These are phyloP conservation scores for Platanus orientalis DNA, from an alignment of 164 flowering plant species.

Conservation along the genomic window DNA sequence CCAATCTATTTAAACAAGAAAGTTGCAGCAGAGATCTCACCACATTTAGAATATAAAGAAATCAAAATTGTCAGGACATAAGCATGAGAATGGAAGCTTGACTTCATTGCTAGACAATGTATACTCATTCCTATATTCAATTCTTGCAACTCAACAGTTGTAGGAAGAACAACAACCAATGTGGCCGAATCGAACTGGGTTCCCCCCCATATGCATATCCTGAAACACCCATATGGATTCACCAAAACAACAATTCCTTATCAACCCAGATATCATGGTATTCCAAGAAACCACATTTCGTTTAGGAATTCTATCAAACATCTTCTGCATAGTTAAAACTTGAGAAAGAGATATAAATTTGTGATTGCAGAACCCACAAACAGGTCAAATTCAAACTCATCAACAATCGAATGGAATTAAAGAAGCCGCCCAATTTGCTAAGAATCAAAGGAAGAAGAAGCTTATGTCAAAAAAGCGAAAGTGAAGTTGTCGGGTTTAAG, in stretches of 20 bases:
- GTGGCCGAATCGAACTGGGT: conserved; percentile 50
- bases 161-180: conserved; percentile 59
- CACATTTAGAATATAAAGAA: conserved; percentile 77
- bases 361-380: conserved; percentile 64
- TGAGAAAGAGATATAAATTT: conserved; percentile 44
- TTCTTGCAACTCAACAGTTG: conserved; percentile 67
- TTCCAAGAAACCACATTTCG: conserved; percentile 80
- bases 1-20: conserved; percentile 49
- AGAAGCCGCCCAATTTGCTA: conserved; percentile 38
- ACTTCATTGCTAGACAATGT: conserved; percentile 59
- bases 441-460: conserved; percentile 23
- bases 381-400: conserved; percentile 54
- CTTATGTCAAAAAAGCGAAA: conserved; percentile 47
- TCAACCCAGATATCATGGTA: conserved; percentile 76
- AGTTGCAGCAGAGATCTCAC: conserved; percentile 38
- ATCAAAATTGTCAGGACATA: conserved; percentile 70
- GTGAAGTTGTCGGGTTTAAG: conserved; percentile 70
- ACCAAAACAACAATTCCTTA: conserved; percentile 35
- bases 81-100: conserved; percentile 41
- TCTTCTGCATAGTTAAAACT: conserved; percentile 44
- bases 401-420: conserved; percentile 55
- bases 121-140: conserved; percentile 54
- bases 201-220: conserved; percentile 39
- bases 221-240: conserved; percentile 48
- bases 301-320: conserved; percentile 62